A percentile compares a stretch with the other conserved stretches of the same genome.
Conservation (phyloP, 768 basidiomycete genomes). For the Leccinellum rugosiceps region DNA sequence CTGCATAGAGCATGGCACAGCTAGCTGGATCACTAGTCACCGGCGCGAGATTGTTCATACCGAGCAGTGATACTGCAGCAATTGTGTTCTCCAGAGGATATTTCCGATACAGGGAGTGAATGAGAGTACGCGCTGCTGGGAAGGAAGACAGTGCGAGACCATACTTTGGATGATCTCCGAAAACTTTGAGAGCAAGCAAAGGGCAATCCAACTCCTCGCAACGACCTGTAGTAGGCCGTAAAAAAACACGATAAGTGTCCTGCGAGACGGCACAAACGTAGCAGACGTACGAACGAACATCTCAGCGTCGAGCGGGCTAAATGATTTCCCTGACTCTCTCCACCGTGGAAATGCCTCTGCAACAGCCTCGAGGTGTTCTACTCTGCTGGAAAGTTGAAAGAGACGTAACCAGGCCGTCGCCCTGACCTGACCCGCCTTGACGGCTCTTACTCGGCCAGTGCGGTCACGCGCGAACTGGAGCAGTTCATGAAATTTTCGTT, state of each 20-base stretch:
- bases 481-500: constrained; percentile 19
- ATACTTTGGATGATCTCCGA: constrained; percentile 62
- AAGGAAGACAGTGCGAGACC: constrained; percentile 47
- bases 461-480: constrained; percentile 29
- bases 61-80: constrained; percentile 51
- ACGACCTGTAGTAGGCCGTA: constrained; percentile 43
- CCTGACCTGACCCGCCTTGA: constrained; percentile 37
- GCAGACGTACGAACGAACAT: constrained; percentile 52
- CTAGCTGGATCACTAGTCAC: constrained; percentile 54
- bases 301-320: constrained; percentile 41
- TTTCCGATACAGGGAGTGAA: constrained; percentile 51
- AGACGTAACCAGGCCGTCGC: constrained; percentile 49
- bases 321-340: constrained; percentile 42
- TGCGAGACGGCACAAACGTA: neutral
- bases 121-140: constrained; percentile 50
- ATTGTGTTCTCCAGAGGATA: constrained; percentile 48
- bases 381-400: constrained; percentile 46
- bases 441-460: constrained; percentile 26
- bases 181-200: constrained; percentile 54
- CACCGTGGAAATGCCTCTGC: constrained; percentile 48
- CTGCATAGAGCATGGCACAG: constrained; percentile 53
- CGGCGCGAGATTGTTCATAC: constrained; percentile 51
- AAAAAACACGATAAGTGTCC: neutral
- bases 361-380: constrained; percentile 48
- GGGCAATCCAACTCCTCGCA: constrained; percentile 58